These are phyloP conservation scores for Dunaliella primolecta DNA, from an alignment of 139 green algal genomes.

Conservation along the genomic window DNA sequence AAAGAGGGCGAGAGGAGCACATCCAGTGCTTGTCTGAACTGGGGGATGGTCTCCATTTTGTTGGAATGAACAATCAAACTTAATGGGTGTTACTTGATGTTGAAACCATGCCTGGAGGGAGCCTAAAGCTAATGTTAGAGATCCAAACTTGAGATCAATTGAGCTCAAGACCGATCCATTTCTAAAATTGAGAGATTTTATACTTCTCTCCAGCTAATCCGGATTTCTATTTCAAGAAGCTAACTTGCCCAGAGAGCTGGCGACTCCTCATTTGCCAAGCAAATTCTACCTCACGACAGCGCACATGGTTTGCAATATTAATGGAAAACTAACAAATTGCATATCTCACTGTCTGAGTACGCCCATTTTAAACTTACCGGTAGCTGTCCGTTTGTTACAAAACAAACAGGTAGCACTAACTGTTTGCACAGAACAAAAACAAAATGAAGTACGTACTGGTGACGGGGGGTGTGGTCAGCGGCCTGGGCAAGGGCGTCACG, in stretches of 20 bases:
- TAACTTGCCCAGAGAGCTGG: too few relatives aligned
- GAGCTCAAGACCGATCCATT: neutral
- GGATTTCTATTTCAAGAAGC: too few relatives aligned
- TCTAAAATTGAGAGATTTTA: neutral
- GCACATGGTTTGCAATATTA: neutral
- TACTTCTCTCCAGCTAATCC: neutral
- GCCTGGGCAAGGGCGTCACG: slow-evolving; percentile 97
- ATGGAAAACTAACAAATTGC: neutral
- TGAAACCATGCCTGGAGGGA: neutral
- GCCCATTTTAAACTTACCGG: neutral
- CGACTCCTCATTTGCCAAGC: neutral
- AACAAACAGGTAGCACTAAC: neutral
- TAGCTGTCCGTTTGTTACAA: neutral
- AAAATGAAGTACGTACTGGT: slow-evolving; percentile 97
- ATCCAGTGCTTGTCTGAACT: neutral
- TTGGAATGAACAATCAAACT: neutral
- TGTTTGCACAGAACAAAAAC: neutral
- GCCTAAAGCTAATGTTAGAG: too few relatives aligned
- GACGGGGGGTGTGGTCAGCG: slow-evolving; percentile 93
- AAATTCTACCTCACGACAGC: neutral
- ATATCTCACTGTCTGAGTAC: neutral
- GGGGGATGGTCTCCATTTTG: neutral
- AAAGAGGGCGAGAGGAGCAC: neutral
- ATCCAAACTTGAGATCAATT: too few relatives aligned
- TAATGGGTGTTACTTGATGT: neutral